phyloP scores from a whole-genome alignment of 2,329 filamentous ascomycete genomes.

The Scortechinia acanthostroma region DNA sequence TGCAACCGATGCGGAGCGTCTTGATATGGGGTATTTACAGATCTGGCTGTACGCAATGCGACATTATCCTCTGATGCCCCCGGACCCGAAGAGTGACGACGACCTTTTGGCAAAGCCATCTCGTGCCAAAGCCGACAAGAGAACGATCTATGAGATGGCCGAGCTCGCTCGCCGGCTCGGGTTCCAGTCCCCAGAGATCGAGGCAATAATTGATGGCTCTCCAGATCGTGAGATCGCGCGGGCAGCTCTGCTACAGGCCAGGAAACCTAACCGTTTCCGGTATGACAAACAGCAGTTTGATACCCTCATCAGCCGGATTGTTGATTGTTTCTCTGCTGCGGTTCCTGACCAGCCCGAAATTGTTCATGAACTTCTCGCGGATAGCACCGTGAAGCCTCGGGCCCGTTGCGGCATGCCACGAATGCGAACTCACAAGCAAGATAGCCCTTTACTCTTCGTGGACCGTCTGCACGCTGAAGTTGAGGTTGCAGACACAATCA shows the following conservation, averaged over 20 bases:
- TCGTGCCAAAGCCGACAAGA: slow-evolving; percentile 3
- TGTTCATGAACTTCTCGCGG: background rate
- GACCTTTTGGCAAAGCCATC: slow-evolving; percentile 9
- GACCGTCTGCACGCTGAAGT: background rate
- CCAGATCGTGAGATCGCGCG: slow-evolving; percentile 8
- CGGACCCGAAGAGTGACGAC: slow-evolving; percentile 7
- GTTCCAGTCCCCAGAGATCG: slow-evolving; percentile 7
- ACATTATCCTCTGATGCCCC: slow-evolving; percentile 13
- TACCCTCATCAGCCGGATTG: slow-evolving; percentile 3
- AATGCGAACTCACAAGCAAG: slow-evolving; percentile 4
- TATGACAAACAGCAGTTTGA: slow-evolving; percentile 7
- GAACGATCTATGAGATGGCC: slow-evolving; percentile 7
- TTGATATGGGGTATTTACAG: slow-evolving; percentile 13
- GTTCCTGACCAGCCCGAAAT: slow-evolving; percentile 2
- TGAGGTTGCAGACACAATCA: slow-evolving; percentile 3
- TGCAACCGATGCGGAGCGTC: slow-evolving; percentile 4
- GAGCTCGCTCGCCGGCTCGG: slow-evolving; percentile 7
- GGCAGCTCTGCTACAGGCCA: slow-evolving; percentile 8
- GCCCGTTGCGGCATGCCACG: slow-evolving; percentile 4
- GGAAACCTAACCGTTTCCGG: slow-evolving; percentile 6
- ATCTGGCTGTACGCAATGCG: slow-evolving; percentile 19
- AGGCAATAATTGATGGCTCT: slow-evolving; percentile 4
- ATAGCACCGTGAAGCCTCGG: background rate
- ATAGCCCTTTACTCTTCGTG: background rate
- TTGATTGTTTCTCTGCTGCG: background rate